Conservation (phyloP, 805 yeast genomes). For the Priceomyces fermenticarens region DNA sequence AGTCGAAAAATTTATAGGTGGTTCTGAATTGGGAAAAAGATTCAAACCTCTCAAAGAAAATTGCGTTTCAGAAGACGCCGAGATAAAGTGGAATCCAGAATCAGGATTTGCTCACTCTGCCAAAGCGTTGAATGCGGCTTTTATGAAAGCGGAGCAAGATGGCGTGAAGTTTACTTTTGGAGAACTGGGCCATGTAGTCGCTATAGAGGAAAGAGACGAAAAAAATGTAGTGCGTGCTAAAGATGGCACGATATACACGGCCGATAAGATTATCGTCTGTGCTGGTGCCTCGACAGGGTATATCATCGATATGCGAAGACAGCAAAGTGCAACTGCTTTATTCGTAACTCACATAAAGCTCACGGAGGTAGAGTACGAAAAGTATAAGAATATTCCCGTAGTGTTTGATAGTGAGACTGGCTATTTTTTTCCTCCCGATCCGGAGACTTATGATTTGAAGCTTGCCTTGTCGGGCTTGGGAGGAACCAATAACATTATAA, state of each 20-base stretch:
- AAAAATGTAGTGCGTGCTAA: conserved; percentile 16
- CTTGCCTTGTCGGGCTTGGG: conserved; percentile 30
- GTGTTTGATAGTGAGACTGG: conserved; percentile 42
- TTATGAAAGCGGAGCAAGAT: conserved; percentile 9
- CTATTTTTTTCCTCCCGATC: conserved; percentile 48
- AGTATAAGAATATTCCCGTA: conserved; percentile 37
- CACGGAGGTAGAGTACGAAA: conserved; percentile 29
- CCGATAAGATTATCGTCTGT: conserved; percentile 31
- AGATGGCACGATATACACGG: conserved; percentile 25
- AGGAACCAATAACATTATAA: conserved; percentile 17
- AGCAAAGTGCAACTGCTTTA: conserved; percentile 36
- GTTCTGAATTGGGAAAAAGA: conserved; percentile 22
- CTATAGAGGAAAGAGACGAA: conserved; percentile 4
- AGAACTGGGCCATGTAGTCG: conserved; percentile 8
- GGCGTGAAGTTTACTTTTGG: conserved; percentile 15
- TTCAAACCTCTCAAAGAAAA: conserved; percentile 16
- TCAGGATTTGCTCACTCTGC: conserved; percentile 44
- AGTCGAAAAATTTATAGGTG: conserved; percentile 24
- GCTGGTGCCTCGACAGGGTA: conserved; percentile 37
- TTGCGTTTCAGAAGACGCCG: conserved; percentile 8
- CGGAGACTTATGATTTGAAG: conserved; percentile 30
- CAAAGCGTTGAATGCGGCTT: conserved; percentile 30
- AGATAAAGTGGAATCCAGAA: conserved; percentile 30
- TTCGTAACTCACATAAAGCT: conserved; percentile 36
- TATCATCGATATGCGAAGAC: conserved; percentile 24